Evolutionary conservation across 177 flowering plant species (phyloP).

Genomic region (Vitis hybrid): DNA sequence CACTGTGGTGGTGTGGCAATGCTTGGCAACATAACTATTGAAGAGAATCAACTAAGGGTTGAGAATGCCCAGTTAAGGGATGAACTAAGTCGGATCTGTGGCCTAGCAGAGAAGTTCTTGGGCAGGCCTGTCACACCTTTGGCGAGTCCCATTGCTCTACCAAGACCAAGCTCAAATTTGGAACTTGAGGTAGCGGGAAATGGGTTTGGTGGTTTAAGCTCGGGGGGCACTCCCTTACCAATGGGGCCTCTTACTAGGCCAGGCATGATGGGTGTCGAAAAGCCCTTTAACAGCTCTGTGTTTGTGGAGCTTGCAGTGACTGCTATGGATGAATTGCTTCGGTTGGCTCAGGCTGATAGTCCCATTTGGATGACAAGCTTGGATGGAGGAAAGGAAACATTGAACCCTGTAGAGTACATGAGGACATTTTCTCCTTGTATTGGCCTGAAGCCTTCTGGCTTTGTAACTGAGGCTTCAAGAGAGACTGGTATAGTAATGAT

Average conservation of each 20-base stretch:
- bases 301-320: constrained; percentile 34
- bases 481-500: constrained; percentile 35
- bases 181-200: constrained; percentile 46
- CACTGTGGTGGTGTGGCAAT: constrained; percentile 45
- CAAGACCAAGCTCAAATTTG: constrained; percentile 22
- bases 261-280: constrained; percentile 15
- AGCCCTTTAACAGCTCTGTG: constrained; percentile 23
- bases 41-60: constrained; percentile 44
- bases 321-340: constrained; percentile 51
- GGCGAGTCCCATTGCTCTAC: constrained; percentile 12
- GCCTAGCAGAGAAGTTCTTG: constrained; percentile 37
- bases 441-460: constrained; percentile 31
- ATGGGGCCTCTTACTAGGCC: constrained; percentile 25
- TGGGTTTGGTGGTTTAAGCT: constrained; percentile 24
- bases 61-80: constrained; percentile 52
- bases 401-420: constrained; percentile 47
- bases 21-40: constrained; percentile 29
- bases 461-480: constrained; percentile 44
- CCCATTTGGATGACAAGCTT: constrained; percentile 44
- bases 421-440: constrained; percentile 31
- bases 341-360: constrained; percentile 28
- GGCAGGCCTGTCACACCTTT: constrained; percentile 34
- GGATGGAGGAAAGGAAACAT: constrained; percentile 23
- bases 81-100: constrained; percentile 37
- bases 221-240: constrained; percentile 18